A percentile compares a stretch with the other conserved stretches of the same genome.
phyloP scores from a whole-genome alignment of 768 basidiomycete genomes.

The Rhodotorula paludigena region DNA sequence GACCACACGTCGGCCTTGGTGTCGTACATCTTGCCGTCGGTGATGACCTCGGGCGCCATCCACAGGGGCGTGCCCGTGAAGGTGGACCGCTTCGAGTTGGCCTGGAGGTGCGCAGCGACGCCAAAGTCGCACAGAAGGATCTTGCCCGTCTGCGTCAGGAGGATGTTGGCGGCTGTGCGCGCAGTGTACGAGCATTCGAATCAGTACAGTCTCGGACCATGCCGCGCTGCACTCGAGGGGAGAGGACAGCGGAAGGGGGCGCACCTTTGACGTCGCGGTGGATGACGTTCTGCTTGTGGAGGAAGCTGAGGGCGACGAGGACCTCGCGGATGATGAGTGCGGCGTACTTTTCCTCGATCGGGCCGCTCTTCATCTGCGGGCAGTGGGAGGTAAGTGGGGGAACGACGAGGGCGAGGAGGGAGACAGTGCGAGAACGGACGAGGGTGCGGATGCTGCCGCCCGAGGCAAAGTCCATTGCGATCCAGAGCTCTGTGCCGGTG shows the following conservation, averaged over 20 bases:
- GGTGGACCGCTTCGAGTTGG: slow-evolving; percentile 85
- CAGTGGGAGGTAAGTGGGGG: too few relatives aligned
- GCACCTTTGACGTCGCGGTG: slow-evolving; percentile 86
- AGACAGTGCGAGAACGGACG: slow-evolving; percentile 44
- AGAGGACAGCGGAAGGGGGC: not conserved
- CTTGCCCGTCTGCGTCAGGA: slow-evolving; percentile 79
- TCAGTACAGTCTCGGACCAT: too few relatives aligned
- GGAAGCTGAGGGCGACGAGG: slow-evolving; percentile 74
- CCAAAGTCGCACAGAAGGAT: slow-evolving; percentile 98
- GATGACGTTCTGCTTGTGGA: slow-evolving; percentile 90
- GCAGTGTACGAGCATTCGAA: not conserved
- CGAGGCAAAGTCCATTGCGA: slow-evolving; percentile 95
- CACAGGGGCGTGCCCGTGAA: slow-evolving; percentile 96
- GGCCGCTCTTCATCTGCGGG: slow-evolving; percentile 69
- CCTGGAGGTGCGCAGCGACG: slow-evolving; percentile 82
- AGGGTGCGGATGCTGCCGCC: slow-evolving; percentile 89
- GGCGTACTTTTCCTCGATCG: slow-evolving; percentile 83
- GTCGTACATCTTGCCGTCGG: slow-evolving; percentile 80
- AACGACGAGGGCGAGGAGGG: not conserved
- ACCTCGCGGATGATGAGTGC: slow-evolving; percentile 84
- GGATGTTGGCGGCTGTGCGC: slow-evolving; percentile 73
- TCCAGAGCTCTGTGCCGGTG: slow-evolving; percentile 95
- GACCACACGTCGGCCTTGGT: slow-evolving; percentile 99
- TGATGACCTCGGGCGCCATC: slow-evolving; percentile 99
- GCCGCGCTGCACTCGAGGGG: too few relatives aligned